phyloP scores from a whole-genome alignment of 306 rosid species.

The Phaseolus lunatus region DNA sequence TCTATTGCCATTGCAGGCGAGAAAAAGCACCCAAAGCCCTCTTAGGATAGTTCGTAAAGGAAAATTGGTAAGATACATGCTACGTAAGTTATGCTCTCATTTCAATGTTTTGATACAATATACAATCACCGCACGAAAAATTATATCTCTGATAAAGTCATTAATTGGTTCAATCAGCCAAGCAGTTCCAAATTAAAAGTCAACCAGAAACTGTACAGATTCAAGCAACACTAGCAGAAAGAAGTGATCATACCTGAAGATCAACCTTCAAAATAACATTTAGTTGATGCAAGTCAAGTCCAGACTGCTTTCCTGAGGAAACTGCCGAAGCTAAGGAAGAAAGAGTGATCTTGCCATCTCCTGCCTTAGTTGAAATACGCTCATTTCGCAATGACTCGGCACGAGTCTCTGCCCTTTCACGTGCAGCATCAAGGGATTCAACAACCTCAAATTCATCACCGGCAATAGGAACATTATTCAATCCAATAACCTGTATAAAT shows the following conservation, averaged over 20 bases:
- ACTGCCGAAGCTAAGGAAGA: conserved; percentile 98
- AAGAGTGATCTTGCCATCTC: conserved; percentile 96
- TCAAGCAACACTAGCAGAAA: conserved; percentile 26
- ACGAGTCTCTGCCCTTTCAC: conserved; percentile 88
- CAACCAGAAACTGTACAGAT: conserved; percentile 22
- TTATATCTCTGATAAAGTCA: not conserved
- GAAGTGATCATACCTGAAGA: conserved; percentile 79
- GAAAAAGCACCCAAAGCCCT: conserved; percentile 11
- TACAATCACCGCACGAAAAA: conserved; percentile 18
- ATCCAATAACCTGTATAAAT: conserved; percentile 76
- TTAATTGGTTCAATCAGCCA: conserved; percentile 35
- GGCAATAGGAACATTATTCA: conserved; percentile 89
- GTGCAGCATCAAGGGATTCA: conserved; percentile 84
- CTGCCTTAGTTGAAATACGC: conserved; percentile 96
- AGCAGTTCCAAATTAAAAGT: conserved; percentile 29
- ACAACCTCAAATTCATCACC: conserved; percentile 96
- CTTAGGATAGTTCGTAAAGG: conserved; percentile 13
- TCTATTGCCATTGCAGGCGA: conserved; percentile 11
- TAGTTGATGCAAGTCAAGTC: conserved; percentile 94
- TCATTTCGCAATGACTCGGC: conserved; percentile 75
- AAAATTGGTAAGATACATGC: conserved; percentile 6
- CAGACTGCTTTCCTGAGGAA: conserved; percentile 81
- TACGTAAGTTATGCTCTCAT: not conserved
- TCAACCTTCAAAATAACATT: conserved; percentile 94
- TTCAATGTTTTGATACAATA: conserved; percentile 32